These are phyloP conservation scores for Claviceps maximensis DNA, from an alignment of 2,329 filamentous ascomycete species.

Conservation along the genomic window DNA sequence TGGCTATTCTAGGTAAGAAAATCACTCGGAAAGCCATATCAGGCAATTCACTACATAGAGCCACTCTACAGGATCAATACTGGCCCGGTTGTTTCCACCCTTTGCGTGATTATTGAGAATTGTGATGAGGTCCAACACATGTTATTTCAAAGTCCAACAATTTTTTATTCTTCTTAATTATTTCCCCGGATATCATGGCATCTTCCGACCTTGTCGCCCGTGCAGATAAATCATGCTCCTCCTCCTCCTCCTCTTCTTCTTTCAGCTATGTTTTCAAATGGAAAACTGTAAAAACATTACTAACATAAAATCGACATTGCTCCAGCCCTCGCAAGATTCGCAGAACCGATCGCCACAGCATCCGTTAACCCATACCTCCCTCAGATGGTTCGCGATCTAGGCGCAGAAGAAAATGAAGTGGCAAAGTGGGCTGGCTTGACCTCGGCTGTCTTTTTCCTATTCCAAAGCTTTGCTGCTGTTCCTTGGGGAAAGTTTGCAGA, in stretches of 20 bases:
- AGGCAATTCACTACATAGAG: not conserved
- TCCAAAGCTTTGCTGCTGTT: slow-evolving; percentile 59
- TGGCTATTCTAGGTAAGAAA: slow-evolving; percentile 60
- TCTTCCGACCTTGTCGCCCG: not conserved
- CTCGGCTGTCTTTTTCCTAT: slow-evolving; percentile 57
- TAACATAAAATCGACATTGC: not conserved
- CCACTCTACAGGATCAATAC: not conserved
- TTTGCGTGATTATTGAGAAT: not conserved
- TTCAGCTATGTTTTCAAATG: not conserved
- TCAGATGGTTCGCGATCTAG: slow-evolving; percentile 74
- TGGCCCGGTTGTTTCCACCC: not conserved
- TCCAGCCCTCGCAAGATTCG: slow-evolving; percentile 62
- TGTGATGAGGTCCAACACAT: not conserved
- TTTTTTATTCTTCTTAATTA: no score
- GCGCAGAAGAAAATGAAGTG: slow-evolving; percentile 55
- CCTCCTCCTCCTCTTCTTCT: not conserved
- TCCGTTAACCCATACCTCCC: slow-evolving; percentile 59
- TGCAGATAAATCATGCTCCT: not conserved
- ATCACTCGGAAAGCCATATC: not conserved
- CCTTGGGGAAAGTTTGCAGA: slow-evolving; percentile 70
- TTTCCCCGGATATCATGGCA: not conserved
- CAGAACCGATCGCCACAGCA: slow-evolving; percentile 60
- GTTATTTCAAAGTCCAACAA: not conserved
- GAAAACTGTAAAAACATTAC: not conserved
- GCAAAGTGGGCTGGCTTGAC: slow-evolving; percentile 71